A percentile compares a stretch with the other conserved stretches of the same genome.
These are phyloP conservation scores for Phragmites australis DNA, from an alignment of 176 grass and related monocot species.

Conservation along the genomic window DNA sequence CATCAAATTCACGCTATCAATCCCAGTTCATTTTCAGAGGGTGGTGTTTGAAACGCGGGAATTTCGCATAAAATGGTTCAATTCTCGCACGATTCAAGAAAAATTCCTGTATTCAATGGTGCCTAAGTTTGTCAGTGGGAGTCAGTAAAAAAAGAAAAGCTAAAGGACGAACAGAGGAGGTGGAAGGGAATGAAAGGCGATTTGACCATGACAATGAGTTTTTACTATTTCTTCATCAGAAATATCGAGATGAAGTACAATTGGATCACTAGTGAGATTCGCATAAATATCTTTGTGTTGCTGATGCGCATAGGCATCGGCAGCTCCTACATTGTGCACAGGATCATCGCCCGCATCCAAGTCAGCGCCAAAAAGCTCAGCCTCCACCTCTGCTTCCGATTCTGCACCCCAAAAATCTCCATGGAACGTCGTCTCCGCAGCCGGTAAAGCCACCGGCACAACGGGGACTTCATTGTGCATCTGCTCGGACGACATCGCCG, in stretches of 20 bases:
- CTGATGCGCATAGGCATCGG: neutral
- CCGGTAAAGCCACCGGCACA: neutral
- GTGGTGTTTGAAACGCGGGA: neutral
- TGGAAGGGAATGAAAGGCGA: neutral
- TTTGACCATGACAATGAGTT: neutral
- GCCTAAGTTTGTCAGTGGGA: neutral
- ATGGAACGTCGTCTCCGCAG: neutral
- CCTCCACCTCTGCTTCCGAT: neutral
- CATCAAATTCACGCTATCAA: neutral
- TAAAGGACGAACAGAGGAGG: neutral
- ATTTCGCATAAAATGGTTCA: neutral
- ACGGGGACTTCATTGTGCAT: neutral
- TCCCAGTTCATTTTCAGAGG: neutral
- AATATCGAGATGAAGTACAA: neutral
- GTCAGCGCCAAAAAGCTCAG: neutral
- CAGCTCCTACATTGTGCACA: conserved; percentile 13
- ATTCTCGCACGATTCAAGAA: no score
- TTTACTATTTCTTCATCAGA: conserved; percentile 5
- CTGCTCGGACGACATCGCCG: neutral
- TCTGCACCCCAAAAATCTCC: neutral
- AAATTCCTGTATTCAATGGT: neutral
- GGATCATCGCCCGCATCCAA: neutral
- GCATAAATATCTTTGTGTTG: neutral
- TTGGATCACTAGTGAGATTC: neutral
- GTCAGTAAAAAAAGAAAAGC: neutral